These are phyloP conservation scores for Leccinum ponderosum DNA, from an alignment of 1,284 basidiomycete genomes.

Conservation along the genomic window DNA sequence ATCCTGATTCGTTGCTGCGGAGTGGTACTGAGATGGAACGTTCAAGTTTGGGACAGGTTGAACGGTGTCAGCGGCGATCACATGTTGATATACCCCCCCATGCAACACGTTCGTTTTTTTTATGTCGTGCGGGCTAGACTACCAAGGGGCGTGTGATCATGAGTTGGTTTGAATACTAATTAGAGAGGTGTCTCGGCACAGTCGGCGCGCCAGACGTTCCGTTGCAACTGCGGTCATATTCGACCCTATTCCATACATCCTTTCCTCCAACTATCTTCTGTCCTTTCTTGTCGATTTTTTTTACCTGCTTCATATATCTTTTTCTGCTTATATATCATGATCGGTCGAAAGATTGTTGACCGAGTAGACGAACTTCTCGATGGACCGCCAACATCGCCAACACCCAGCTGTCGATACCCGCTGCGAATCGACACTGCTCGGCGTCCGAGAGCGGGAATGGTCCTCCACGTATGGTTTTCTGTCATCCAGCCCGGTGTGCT, in stretches of 20 bases:
- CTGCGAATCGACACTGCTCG: constrained; percentile 18
- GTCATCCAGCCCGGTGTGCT: neutral
- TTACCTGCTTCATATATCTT: constrained; percentile 11
- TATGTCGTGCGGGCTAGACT: neutral
- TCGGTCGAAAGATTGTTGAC: constrained; percentile 27
- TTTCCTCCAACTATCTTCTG: constrained; percentile 13
- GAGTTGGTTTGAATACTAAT: neutral
- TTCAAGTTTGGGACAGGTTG: neutral
- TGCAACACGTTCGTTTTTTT: neutral
- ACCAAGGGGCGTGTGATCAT: neutral
- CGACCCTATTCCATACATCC: neutral
- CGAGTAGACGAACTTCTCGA: constrained; percentile 25
- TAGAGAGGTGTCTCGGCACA: neutral
- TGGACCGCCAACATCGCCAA: constrained; percentile 2
- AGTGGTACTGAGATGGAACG: neutral
- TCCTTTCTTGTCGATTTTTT: constrained; percentile 20
- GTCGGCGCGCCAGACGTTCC: neutral
- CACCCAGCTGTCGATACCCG: constrained; percentile 3
- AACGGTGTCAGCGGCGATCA: neutral
- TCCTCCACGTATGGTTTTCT: constrained; percentile 15
- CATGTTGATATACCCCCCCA: neutral
- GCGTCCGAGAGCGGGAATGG: constrained; percentile 1
- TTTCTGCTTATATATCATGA: constrained; percentile 22
- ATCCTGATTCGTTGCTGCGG: constrained; percentile 10
- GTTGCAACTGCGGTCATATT: neutral